Percentiles rank a stretch among this genome's conserved stretches.
phyloP scores from a whole-genome alignment of 805 yeast species.

The Grigorovia yakushimaensis region DNA sequence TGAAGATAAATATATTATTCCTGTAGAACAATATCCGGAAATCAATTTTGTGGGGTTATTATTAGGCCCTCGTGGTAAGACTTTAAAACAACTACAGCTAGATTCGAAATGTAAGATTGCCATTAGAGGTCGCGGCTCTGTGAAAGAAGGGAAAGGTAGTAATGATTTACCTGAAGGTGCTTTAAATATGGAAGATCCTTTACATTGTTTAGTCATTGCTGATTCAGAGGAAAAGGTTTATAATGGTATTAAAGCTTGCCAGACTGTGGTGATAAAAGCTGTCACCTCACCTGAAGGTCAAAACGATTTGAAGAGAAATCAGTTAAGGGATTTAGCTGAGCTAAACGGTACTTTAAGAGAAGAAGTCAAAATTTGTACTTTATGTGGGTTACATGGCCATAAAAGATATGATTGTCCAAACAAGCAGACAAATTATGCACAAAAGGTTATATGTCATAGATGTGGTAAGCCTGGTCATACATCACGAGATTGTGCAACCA shows the following conservation, averaged over 20 bases:
- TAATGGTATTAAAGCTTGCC: constrained; percentile 63
- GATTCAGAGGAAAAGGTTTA: constrained; percentile 70
- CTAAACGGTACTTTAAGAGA: constrained; percentile 90
- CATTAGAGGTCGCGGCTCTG: constrained; percentile 92
- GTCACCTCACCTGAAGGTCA: constrained; percentile 87
- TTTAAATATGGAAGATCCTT: constrained; percentile 61
- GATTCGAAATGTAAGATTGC: constrained; percentile 85
- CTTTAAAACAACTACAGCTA: constrained; percentile 68
- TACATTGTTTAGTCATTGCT: constrained; percentile 81
- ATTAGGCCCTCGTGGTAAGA: constrained; percentile 93
- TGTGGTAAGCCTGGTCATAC: constrained; percentile 85
- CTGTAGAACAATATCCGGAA: constrained; percentile 79
- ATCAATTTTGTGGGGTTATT: constrained; percentile 86
- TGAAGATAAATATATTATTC: constrained; percentile 74
- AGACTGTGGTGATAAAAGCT: constrained; percentile 71
- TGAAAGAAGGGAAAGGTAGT: constrained; percentile 74
- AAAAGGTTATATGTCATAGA: constrained; percentile 53
- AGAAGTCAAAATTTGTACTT: constrained; percentile 53
- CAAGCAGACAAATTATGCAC: constrained; percentile 37
- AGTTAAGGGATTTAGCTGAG: constrained; percentile 83
- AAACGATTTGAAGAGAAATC: constrained; percentile 83
- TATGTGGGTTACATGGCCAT: constrained; percentile 62
- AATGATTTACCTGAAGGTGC: constrained; percentile 38
- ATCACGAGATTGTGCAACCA: constrained; percentile 66
- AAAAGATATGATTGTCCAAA: constrained; percentile 55